phyloP scores from a whole-genome alignment of 2,329 filamentous ascomycete species.

The Zopfia rhizophila region DNA sequence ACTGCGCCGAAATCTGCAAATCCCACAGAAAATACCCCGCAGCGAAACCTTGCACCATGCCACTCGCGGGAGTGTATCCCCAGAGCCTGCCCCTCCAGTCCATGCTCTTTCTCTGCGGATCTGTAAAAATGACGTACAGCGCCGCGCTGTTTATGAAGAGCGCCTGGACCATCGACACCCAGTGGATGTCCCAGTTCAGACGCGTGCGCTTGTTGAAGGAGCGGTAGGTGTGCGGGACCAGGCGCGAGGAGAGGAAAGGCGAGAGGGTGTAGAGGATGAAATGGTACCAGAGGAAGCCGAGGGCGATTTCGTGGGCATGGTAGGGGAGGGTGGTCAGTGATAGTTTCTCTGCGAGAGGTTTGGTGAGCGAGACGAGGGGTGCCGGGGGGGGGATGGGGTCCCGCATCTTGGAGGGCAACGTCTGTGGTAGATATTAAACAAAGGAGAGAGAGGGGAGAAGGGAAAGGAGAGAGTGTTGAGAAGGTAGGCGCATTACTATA shows the following conservation, averaged over 20 bases:
- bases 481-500: conserved; percentile 12
- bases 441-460: conserved; percentile 3
- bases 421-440: too few species aligned
- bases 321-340: conserved; percentile 74
- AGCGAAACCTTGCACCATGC: conserved; percentile 79
- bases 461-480: conserved; percentile 8
- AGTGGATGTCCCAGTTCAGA: conserved; percentile 88
- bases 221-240: conserved; percentile 72
- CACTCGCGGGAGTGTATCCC: conserved; percentile 79
- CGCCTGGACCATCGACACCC: conserved; percentile 82
- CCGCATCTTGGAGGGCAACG: conserved; percentile 72
- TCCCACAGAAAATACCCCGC: conserved; percentile 88
- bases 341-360: conserved; percentile 72
- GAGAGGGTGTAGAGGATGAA: conserved; percentile 74
- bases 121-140: conserved; percentile 73
- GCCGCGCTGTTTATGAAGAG: conserved; percentile 76
- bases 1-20: conserved; percentile 72
- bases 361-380: conserved; percentile 64
- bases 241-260: conserved; percentile 69
- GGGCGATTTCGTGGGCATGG: conserved; percentile 80
- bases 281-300: conserved; percentile 74
- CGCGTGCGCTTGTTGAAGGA: conserved; percentile 70
- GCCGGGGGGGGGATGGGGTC: conserved; percentile 75
- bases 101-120: conserved; percentile 74
- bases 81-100: conserved; percentile 76